Base-by-base conservation (phyloP, 257 asterid species). In the Gentiana macrophylla region DNA sequence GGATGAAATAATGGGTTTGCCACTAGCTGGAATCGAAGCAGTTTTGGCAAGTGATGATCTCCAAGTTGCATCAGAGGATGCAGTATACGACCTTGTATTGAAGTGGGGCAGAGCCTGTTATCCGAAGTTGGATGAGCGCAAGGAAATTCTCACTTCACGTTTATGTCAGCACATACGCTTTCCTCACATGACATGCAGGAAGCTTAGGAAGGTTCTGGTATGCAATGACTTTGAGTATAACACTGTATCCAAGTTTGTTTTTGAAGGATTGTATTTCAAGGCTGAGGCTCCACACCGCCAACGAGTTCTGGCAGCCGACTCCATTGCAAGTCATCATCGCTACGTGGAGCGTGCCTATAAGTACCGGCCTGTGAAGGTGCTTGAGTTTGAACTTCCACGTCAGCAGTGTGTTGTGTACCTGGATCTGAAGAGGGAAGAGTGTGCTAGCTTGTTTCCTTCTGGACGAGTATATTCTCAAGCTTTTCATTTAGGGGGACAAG, bases 391-490 rank as follows among this genome's bases (percentile, higher is more conserved):
- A 51, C 66, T 60, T 50, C 98, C 98, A 4, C 92, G 84, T 33
- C 95, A 84, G 60, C 92, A 86, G 67, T 86, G 96, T 59, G 78
- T 86, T 13, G 98, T 90, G 24, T 86, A 80, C 83, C 68, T 90
- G 51, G 98, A 90, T 67, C 94, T 90, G 4, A 90, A 84, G 60
- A 76, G 86, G 41, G 95, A 80, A 46, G 96, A 90, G 59, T 89
- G 97, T 37, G 66, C 70, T 0, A 77, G 64, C 62, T 64, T 89
- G 61, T 86, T 69, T 70, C 95, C 98, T 10, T 75, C 96, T 3
- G 98, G 96, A 11, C 62, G 94, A 47, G 86, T 89, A 4, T 89
- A 89, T 68, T 89, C 97, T 33, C 97, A 85, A 63, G 97, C 97
- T 24, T 89, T 89, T 70, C 97, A 89, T 64, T 69, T 89, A 51